A percentile compares a stretch with the other conserved stretches of the same genome.
Conservation (phyloP, 768 basidiomycete genomes). For the Leucogyrophana mollusca region DNA sequence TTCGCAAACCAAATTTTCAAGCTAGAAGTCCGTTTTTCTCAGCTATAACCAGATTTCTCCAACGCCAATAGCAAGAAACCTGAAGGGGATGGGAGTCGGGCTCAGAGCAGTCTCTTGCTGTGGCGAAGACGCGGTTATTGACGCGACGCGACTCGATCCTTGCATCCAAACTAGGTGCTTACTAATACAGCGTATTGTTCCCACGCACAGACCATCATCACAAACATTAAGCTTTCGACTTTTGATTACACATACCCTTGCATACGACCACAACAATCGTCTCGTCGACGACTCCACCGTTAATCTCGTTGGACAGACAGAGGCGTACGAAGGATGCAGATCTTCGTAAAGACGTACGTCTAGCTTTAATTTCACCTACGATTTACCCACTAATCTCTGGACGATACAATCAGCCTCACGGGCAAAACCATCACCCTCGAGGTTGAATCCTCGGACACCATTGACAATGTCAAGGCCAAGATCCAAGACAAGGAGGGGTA, state of each 20-base stretch:
- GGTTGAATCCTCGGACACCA: conserved; percentile 96
- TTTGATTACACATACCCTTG: conserved; percentile 13
- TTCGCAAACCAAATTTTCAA: no score
- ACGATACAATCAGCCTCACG: conserved; percentile 70
- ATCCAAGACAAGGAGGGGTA: conserved; percentile 98
- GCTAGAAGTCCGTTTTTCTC: background rate
- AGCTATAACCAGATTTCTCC: background rate
- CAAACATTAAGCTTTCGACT: conserved; percentile 24
- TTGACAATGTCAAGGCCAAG: conserved; percentile 97
- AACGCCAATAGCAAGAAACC: background rate
- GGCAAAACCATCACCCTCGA: conserved; percentile 99
- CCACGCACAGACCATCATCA: conserved; percentile 48
- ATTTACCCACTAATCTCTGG: no score
- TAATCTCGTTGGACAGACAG: conserved; percentile 86
- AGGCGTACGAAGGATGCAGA: conserved; percentile 87
- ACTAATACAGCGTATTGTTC: conserved; percentile 17
- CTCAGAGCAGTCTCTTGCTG: no score
- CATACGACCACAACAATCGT: conserved; percentile 36
- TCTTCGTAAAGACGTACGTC: conserved; percentile 94
- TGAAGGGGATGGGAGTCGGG: no score
- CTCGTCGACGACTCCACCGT: conserved; percentile 95
- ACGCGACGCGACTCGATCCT: conserved; percentile 23
- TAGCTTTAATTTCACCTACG: background rate
- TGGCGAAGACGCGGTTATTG: background rate
- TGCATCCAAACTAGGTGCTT: conserved; percentile 10